Base-by-base conservation (phyloP, 2,329 filamentous ascomycete genomes). In the Trichoderma citrinoviride region DNA sequence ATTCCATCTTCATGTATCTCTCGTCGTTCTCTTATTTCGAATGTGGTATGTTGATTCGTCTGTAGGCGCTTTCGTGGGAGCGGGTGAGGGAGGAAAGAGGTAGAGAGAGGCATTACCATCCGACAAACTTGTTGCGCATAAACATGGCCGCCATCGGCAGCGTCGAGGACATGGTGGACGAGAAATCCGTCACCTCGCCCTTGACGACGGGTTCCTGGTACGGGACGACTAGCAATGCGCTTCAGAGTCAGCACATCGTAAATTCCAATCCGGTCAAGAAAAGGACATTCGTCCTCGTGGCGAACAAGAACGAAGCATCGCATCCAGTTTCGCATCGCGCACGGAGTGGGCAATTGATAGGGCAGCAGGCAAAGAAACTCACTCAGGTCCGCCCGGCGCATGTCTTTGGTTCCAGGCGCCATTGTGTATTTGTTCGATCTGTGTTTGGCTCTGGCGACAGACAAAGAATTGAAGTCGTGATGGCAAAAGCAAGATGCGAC, bases 101-200 rank as follows among this genome's bases (percentile, higher is more conserved):
- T n/a, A n/a, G n/a, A n/a, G n/a, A n/a, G n/a, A n/a, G n/a, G n/a
- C 81, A 67, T 77, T 77, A 87, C 85, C 87, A 89, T 74, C 87
- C 87, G 65, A 89, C 79, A 73, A 86, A 95, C 84, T 91, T 90
- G 80, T 96, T 97, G 70, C 93, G 86, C 71, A 90, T 95, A 76
- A 97, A 95, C 84, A 97, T 96, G 68, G 93, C 93, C 65, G 92
- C 93, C 94, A 97, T 97, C 66, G 94, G 94, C 74, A 98, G 82
- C 41, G 93, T 96, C 74, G 89, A 94, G 29, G 84, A 81, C 63
- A 89, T 73, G 29, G 83, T 92, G 78, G 90, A 89, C 61, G 86
- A 82, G 77, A 96, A 85, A 74, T 97, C 93, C 69, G 85, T 80
- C 68, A 81, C 72, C 21, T 86, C 84, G 73, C 83, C 85, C 72